Evolutionary conservation across 148 eudicot species (phyloP).

Genomic region (Cornus florida): DNA sequence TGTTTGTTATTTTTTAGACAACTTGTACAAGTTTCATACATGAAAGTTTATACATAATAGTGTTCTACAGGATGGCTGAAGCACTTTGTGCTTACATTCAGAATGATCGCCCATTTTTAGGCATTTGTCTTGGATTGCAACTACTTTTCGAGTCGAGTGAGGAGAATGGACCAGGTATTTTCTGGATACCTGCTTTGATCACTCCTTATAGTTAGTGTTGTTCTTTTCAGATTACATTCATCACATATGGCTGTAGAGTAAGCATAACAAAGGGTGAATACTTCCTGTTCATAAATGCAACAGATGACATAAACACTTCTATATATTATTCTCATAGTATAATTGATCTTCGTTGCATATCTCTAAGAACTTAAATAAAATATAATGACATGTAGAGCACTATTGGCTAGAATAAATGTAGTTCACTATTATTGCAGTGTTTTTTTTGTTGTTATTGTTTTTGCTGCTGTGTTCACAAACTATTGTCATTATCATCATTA

Average conservation of each 20-base stretch:
- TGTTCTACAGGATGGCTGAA: constrained; percentile 70
- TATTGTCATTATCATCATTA: not conserved
- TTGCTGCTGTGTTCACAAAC: not conserved
- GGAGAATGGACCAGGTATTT: constrained; percentile 85
- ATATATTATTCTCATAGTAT: not conserved
- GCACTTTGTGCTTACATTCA: constrained; percentile 79
- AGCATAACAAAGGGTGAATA: not conserved
- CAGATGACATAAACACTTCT: not conserved
- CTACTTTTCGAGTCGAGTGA: constrained; percentile 92
- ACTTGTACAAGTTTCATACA: not conserved
- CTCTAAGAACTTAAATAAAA: not conserved
- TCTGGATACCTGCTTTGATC: not conserved
- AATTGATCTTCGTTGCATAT: too few relatives aligned
- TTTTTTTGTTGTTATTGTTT: not conserved
- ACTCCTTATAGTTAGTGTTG: not conserved
- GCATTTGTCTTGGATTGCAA: constrained; percentile 95
- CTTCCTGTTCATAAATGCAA: not conserved
- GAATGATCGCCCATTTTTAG: constrained; percentile 96
- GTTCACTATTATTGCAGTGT: not conserved
- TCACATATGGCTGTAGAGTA: not conserved
- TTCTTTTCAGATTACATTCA: not conserved
- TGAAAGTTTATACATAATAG: not conserved
- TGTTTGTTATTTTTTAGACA: not conserved
- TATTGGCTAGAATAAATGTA: not conserved
- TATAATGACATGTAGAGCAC: not conserved